Base-by-base conservation (phyloP, 805 yeast genomes). In the Yarrowia yakushimensis region DNA sequence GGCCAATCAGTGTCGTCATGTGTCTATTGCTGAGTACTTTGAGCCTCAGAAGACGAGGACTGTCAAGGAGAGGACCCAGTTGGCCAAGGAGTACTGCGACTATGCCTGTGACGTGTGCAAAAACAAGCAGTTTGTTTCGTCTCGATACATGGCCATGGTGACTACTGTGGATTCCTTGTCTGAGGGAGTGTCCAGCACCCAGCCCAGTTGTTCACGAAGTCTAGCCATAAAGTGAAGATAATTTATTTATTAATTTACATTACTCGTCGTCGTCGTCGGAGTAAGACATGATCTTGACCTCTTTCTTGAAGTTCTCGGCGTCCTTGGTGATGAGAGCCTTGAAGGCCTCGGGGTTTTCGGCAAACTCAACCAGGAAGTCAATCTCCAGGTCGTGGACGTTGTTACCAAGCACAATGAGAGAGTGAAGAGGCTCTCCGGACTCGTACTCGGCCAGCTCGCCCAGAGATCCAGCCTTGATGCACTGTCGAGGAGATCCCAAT, bases 351-450 rank as follows among this genome's bases (percentile, higher is more conserved):
- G 63, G 57, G 36, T 68, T 63, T 63, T 83, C 86, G 30, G 88
- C 87, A 75, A 84, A 93, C 69, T 85, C 92, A 65, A 86, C 77
- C 72, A 94, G 76, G 71, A 86, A 93, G 68, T 92, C 97, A 68
- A 90, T 74, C 73, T 93, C 99, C 64, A 93, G 81, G 65, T 93
- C 98, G 71, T 93, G 99, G 23, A 91, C 92, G 39, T 76, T 86
- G 93, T 81, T 96, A 23, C 99, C 99, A 61, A 93, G 79, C 76
- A 93, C 85, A 55, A 93, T 85, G 69, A 93, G 81, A 10, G 98
- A 90, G 73, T 93, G 99, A 68, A 93, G 78, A 28, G 99, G 99
- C 70, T 85, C 96, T 45, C 99, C 99, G 12, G 96, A 83, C 67
- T 92, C 97, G 70, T 89, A 91, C 54, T 84, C 82, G 8, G 89